Evolutionary conservation across 75 land plant species (phyloP), one percentile per base, ranked within the genome.

Genomic region (Selaginella tamariscina): DNA sequence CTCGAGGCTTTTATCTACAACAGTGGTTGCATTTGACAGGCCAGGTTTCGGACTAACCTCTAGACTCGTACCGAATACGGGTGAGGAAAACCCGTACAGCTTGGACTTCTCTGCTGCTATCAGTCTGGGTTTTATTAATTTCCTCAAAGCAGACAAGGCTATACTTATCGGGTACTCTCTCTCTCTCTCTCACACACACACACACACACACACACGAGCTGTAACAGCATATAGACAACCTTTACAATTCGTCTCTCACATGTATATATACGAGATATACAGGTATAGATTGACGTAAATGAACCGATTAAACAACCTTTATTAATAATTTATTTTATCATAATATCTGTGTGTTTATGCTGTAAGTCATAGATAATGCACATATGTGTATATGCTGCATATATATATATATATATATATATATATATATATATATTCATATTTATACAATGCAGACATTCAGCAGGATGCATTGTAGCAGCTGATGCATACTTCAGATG

Each of bases 31-130:
- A 5, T 89, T 93, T 81, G 98, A 93, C 56, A 73, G 98, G 73
- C 98, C 98, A 24, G 98, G 94, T 29, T 93, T 93, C 74, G 98
- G 98, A 29, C 69, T 93, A 44, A 88, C 89, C 0, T 84, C 89
- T 63, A 28, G 55, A 39, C 30, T 70, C 20, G 11, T 5, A 39
- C 49, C 49, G 15, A 39, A 15, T 39, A 66, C 27, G 23, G 72
- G 21, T 32, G 70, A 76, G 23, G 24, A 71, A 27, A 91, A 91
- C 69, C 96, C 96, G 20, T 91, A 83, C 72, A 77, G 87, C 18
- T 69, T 79, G 72, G 81, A 72, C 2, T 91, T 91, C 67, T 85
- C 97, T 15, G 83, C 83, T 32, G 72, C 81, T 0, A 80, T 82
- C 32, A 86, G 93, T 2, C 67, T 85, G 26, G 73, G 70, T 18